Evolutionary conservation across 1,139 yeast species (phyloP), one percentile per base, ranked within the genome.

Genomic region (Candida gigantensis): DNA sequence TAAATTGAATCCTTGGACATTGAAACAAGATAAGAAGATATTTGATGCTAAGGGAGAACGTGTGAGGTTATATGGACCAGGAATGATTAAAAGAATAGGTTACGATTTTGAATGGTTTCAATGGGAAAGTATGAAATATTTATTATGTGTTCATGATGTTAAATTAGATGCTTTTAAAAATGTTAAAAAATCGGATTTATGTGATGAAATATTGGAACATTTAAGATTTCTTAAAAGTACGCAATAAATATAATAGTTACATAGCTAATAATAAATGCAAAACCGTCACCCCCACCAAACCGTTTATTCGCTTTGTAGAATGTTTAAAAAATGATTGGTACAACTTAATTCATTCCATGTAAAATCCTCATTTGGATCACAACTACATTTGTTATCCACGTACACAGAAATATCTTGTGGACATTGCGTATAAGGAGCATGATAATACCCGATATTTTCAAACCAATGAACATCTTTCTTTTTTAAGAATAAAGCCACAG

Each of bases 51-150:
- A 65, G 15, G 79, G 76, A 6, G 55, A 68, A 4, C 58, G 83
- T 46, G 52, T 74, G 21, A 55, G 84, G 41, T 55, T 77, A 10
- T 76, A 75, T 45, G 84, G 84, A 1, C 66, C 74, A 5, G 79
- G 78, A 2, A 71, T 77, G 65, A 68, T 68, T 29, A 58, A 63
- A 35, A 62, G 72, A 28, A 66, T 74, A 2, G 79, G 79, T 0
- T 72, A 70, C 45, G 89, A 82, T 53, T 74, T 81, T 44, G 89
- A 82, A 53, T 57, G 72, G 28, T 65, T 67, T 8, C 80, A 78
- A 51, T 82, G 87, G 86, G 58, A 65, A 36, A 73, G 76, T 40
- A 77, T 79, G 81, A 62, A 70, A 36, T 68, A 71, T 49, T 62
- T 79, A 36, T 60, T 80, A 13, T 82, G 89, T 54, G 80, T 79